Conservation (phyloP, 306 rosid species). For the peach (Prunus persica) region DNA sequence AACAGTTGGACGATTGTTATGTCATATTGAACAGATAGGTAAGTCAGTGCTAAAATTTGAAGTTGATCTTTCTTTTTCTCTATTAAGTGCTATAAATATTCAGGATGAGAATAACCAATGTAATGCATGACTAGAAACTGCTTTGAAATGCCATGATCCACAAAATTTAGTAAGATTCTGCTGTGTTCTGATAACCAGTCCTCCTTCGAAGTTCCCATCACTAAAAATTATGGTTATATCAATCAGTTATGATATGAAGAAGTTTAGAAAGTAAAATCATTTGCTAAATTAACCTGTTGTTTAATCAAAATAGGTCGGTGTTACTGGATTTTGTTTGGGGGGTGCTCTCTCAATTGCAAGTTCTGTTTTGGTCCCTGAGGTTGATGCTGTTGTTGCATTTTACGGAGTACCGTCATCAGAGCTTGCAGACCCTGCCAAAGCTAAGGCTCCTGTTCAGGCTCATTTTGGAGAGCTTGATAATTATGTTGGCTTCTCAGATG, state of each 20-base stretch:
- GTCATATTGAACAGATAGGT: background rate
- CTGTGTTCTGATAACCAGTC: background rate
- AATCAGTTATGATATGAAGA: background rate
- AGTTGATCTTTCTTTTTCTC: background rate
- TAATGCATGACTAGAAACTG: conserved; percentile 13
- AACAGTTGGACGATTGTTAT: background rate
- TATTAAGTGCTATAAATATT: no score
- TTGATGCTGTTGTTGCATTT: conserved; percentile 90
- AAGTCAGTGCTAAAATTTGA: background rate
- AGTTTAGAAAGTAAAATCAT: background rate
- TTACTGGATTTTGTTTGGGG: conserved; percentile 97
- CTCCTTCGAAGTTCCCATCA: background rate
- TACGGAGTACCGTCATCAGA: conserved; percentile 86
- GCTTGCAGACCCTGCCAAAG: conserved; percentile 89
- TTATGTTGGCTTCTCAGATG: conserved; percentile 89
- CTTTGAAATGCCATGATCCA: background rate
- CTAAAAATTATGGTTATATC: background rate
- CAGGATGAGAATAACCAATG: background rate
- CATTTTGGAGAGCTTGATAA: conserved; percentile 93
- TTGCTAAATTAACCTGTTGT: conserved; percentile 9
- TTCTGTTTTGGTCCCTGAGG: conserved; percentile 76
- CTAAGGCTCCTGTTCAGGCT: conserved; percentile 90
- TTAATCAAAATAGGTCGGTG: conserved; percentile 65
- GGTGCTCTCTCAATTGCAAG: conserved; percentile 98
- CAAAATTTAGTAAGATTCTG: background rate